These are phyloP conservation scores for Wallacemonas sp. DNA, from an alignment of 208 protist genomes.

Conservation along the genomic window DNA sequence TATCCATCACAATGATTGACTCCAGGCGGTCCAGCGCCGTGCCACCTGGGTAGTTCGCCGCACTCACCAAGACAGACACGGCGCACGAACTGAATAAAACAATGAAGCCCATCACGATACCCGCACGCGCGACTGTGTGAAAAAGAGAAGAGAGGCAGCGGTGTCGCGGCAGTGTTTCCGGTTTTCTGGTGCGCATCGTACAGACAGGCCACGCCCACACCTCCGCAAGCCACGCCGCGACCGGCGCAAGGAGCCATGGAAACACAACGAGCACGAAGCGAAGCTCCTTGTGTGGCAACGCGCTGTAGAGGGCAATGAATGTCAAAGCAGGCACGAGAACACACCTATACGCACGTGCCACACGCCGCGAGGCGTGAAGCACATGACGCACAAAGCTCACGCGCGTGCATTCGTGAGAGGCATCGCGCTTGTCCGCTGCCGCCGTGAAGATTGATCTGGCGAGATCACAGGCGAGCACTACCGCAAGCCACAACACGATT, in stretches of 20 bases:
- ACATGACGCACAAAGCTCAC: not conserved
- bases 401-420: no score
- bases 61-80: conserved; percentile 36
- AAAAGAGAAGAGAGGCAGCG: not conserved
- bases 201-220: conserved; percentile 1
- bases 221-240: conserved; percentile 28
- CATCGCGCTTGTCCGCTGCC: no score
- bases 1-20: conserved; percentile 20
- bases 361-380: not conserved
- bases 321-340: conserved; percentile 36
- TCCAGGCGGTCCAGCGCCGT: conserved; percentile 28
- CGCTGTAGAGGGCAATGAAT: conserved; percentile 82
- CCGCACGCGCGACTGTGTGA: not conserved
- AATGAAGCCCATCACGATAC: conserved; percentile 11
- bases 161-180: not conserved
- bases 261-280: conserved; percentile 92
- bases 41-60: conserved; percentile 42
- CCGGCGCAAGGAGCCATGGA: conserved; percentile 72
- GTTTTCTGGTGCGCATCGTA: no score
- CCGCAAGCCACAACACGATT: conserved; percentile 21
- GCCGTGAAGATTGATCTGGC: not conserved
- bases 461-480: conserved; percentile 9
- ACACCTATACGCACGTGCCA: not conserved
- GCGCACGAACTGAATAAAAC: conserved; percentile 22
- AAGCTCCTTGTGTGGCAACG: conserved; percentile 94